Evolutionary conservation across 768 basidiomycete genomes (phyloP).

Genomic region (Termitomyces sp.): DNA sequence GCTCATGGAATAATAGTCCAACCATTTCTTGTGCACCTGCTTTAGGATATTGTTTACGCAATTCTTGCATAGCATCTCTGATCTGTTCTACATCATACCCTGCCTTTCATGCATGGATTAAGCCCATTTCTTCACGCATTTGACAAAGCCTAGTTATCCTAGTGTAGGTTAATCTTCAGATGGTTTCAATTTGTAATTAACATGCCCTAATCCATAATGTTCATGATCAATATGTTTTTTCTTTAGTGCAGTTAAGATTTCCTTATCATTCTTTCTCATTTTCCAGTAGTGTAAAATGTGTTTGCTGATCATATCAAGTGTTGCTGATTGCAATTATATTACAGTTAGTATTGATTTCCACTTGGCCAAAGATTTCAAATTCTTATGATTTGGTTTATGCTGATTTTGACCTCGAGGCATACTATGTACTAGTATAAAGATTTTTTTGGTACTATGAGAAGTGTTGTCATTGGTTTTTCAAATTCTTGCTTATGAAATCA

Average conservation of each 20-base stretch:
- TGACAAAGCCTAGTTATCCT: constrained; percentile 11
- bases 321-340: too few species aligned
- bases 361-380: too few species aligned
- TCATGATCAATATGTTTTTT: constrained; percentile 17
- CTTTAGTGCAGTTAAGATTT: constrained; percentile 16
- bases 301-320: not conserved
- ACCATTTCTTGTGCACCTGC: constrained; percentile 21
- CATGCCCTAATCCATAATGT: constrained; percentile 17
- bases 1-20: constrained; percentile 16
- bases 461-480: too few species aligned
- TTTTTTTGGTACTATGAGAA: too few species aligned
- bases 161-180: too few species aligned
- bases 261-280: constrained; percentile 17
- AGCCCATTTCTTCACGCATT: constrained; percentile 14
- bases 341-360: too few species aligned
- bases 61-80: constrained; percentile 6
- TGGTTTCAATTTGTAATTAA: too few species aligned
- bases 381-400: not conserved
- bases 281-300: constrained; percentile 16
- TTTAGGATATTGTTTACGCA: constrained; percentile 18
- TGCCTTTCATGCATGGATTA: constrained; percentile 13
- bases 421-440: too few species aligned
- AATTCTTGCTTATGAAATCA: too few species aligned
- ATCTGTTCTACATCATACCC: constrained; percentile 18
- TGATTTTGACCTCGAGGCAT: not conserved